These are phyloP conservation scores for Fusarium camptoceras DNA, from an alignment of 2,329 filamentous ascomycete genomes.

Conservation along the genomic window DNA sequence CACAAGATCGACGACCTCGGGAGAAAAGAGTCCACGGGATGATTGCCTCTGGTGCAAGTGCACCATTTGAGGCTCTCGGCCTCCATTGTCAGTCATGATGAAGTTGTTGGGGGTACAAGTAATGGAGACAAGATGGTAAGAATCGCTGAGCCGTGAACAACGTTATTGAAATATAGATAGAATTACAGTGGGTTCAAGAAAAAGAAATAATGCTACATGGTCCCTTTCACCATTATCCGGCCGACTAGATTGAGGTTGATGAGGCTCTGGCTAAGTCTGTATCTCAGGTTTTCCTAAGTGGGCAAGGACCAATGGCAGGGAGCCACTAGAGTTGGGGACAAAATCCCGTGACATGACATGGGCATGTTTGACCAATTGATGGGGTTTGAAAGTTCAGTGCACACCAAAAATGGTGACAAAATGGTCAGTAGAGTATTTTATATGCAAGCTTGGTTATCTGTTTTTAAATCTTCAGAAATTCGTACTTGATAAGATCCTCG, in stretches of 20 bases:
- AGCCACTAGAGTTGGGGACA: slow-evolving; percentile 17
- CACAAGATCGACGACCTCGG: slow-evolving; percentile 59
- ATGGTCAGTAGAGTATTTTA: not conserved
- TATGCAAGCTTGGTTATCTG: not conserved
- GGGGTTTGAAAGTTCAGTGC: slow-evolving; percentile 17
- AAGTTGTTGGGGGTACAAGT: not conserved
- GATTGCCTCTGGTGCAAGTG: slow-evolving; percentile 43
- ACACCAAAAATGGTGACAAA: slow-evolving; percentile 22
- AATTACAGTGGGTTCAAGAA: slow-evolving; percentile 18
- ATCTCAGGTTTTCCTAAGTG: slow-evolving; percentile 30
- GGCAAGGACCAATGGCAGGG: slow-evolving; percentile 23
- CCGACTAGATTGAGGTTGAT: slow-evolving; percentile 29
- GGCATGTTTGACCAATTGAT: slow-evolving; percentile 17
- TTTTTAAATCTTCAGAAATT: not conserved
- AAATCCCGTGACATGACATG: slow-evolving; percentile 43
- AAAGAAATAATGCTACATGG: slow-evolving; percentile 40
- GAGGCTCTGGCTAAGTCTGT: slow-evolving; percentile 21
- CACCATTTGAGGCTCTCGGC: slow-evolving; percentile 35
- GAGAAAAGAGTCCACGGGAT: slow-evolving; percentile 55
- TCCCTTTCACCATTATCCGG: slow-evolving; percentile 6
- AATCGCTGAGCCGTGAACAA: not conserved
- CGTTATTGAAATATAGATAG: not conserved
- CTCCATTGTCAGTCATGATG: slow-evolving; percentile 38
- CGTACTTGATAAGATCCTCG: not conserved
- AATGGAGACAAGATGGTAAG: not conserved